phyloP scores from a whole-genome alignment of 129 eudicot genomes.

The Pseudognaphalium luteoalbum region DNA sequence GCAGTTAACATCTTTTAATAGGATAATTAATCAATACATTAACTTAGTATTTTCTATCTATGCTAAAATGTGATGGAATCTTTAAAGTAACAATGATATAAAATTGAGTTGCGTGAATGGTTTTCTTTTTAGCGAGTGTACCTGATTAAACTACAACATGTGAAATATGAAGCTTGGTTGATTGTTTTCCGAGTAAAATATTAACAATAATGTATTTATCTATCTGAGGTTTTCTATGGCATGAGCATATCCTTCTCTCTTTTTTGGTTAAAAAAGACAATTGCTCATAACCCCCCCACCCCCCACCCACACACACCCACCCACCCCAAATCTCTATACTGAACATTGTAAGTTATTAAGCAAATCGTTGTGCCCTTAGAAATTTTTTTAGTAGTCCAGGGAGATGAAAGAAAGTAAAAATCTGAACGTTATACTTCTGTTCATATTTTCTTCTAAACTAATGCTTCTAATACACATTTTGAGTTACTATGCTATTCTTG shows the following conservation, averaged over 20 bases:
- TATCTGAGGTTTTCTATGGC: no score
- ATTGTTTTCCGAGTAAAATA: no score
- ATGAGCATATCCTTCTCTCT: no score
- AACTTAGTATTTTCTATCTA: no score
- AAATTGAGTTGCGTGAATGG: background rate
- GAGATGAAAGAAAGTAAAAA: background rate
- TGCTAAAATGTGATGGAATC: background rate
- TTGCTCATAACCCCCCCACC: background rate
- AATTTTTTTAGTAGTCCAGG: no score
- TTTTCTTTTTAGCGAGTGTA: background rate
- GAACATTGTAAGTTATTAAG: background rate
- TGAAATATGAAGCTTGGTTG: background rate
- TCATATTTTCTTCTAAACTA: background rate
- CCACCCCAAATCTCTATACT: background rate
- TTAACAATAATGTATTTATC: no score
- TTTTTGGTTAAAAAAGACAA: background rate
- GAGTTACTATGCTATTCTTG: background rate
- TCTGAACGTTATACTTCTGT: background rate
- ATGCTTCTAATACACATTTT: background rate
- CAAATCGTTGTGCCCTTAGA: background rate
- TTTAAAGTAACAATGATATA: background rate
- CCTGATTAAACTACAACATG: background rate
- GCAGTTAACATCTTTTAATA: background rate
- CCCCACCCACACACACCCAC: no score
- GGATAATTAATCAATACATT: background rate